Conservation (phyloP, 2,329 filamentous ascomycete species). For the Monosporascus sp. region DNA sequence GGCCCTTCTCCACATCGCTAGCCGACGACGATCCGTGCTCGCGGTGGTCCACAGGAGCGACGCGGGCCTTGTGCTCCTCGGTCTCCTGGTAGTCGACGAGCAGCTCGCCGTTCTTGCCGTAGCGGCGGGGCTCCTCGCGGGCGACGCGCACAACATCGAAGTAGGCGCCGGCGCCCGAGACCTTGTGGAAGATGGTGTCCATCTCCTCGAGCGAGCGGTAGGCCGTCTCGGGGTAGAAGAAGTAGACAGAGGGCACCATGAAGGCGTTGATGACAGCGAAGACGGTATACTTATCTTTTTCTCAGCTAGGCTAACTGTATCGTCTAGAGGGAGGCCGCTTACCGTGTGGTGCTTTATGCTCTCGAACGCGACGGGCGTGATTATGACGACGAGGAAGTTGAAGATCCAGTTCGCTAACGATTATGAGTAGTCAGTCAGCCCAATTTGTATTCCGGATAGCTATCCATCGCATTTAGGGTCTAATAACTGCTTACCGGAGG, state of each 20-base stretch:
- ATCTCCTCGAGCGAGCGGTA: slow-evolving; percentile 62
- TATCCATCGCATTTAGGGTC: slow-evolving; percentile 16
- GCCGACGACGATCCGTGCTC: slow-evolving; percentile 6
- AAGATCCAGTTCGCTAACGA: slow-evolving; percentile 57
- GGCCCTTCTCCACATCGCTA: slow-evolving; percentile 16
- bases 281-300: slow-evolving; percentile 51
- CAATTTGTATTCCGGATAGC: too few relatives aligned
- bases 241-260: slow-evolving; percentile 53
- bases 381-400: slow-evolving; percentile 60
- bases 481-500: slow-evolving; percentile 27
- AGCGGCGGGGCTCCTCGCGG: slow-evolving; percentile 46
- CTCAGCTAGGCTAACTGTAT: too few relatives aligned
- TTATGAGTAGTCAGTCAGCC: slow-evolving; percentile 12
- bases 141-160: slow-evolving; percentile 38
- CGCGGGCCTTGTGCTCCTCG: slow-evolving; percentile 31
- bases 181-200: slow-evolving; percentile 58
- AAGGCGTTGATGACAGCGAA: slow-evolving; percentile 61
- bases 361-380: slow-evolving; percentile 54
- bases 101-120: slow-evolving; percentile 55
- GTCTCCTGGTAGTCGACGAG: slow-evolving; percentile 41
- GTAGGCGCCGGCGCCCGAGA: slow-evolving; percentile 35
- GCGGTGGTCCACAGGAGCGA: slow-evolving; percentile 8
- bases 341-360: slow-evolving; percentile 45
- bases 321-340: neutral
- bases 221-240: slow-evolving; percentile 62